A percentile compares a stretch with the other conserved stretches of the same genome.
Conservation (phyloP, 306 rosid genomes). For the Amphicarpaea edgeworthii region DNA sequence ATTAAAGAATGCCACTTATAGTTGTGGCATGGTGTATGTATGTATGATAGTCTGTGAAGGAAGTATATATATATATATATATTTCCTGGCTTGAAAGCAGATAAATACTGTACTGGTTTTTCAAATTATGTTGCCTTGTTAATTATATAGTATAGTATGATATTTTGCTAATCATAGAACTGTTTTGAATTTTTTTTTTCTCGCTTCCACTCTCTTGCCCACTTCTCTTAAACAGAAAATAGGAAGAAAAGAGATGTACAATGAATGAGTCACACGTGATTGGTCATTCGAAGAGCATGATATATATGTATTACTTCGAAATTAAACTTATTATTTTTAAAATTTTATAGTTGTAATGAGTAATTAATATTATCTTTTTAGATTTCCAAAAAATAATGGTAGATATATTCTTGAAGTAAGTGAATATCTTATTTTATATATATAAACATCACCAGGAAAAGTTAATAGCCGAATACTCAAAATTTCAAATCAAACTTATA, state of each 20-base stretch:
- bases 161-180: background rate
- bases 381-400: no score
- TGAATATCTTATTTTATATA: no score
- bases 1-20: slow-evolving; percentile 35
- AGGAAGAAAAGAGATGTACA: background rate
- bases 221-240: background rate
- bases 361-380: no score
- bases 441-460: no score
- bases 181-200: background rate
- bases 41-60: slow-evolving; percentile 25
- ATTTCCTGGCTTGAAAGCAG: slow-evolving; percentile 21
- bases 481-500: background rate
- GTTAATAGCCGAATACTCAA: background rate
- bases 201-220: background rate
- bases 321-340: no score
- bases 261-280: background rate
- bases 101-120: slow-evolving; percentile 20
- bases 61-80: no score
- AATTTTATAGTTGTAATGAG: no score
- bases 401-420: no score
- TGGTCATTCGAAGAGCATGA: no score
- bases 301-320: no score
- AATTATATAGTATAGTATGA: background rate
- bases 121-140: slow-evolving; percentile 23
- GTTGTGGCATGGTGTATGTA: slow-evolving; percentile 39